phyloP scores from a whole-genome alignment of 129 eudicot genomes.

The Arctium minus region DNA sequence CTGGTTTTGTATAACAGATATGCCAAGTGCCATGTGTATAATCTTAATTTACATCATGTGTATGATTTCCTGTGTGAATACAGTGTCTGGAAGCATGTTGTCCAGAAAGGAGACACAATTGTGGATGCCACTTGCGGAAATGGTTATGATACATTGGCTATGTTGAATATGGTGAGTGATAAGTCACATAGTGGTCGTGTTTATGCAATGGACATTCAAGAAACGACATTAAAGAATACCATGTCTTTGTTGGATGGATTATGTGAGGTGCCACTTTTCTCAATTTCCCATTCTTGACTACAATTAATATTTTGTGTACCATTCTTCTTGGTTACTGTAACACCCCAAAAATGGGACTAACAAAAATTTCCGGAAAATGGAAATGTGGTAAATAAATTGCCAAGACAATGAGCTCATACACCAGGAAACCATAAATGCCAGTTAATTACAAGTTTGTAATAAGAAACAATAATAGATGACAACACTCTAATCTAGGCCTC shows the following conservation, averaged over 20 bases:
- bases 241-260: slow-evolving; percentile 48
- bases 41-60: neutral
- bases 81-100: slow-evolving; percentile 74
- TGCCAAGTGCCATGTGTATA: no score
- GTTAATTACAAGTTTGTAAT: no score
- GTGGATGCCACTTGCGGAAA: slow-evolving; percentile 98
- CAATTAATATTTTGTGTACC: neutral
- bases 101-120: slow-evolving; percentile 75
- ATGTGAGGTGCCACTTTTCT: slow-evolving; percentile 43
- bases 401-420: no score
- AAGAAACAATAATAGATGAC: no score
- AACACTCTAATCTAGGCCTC: no score
- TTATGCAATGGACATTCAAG: slow-evolving; percentile 79
- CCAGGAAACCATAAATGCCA: no score
- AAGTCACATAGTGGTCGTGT: slow-evolving; percentile 53
- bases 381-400: no score
- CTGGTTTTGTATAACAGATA: no score
- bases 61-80: slow-evolving; percentile 1
- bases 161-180: slow-evolving; percentile 68
- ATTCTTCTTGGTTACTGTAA: no score
- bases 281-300: neutral
- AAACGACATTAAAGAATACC: slow-evolving; percentile 68
- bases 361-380: no score
- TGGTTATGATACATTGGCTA: slow-evolving; percentile 82
- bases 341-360: no score